Percentiles rank a stretch among this genome's conserved stretches.
These are phyloP conservation scores for Cryphonectria naterciae DNA, from an alignment of 2,329 filamentous ascomycete genomes.

Conservation along the genomic window DNA sequence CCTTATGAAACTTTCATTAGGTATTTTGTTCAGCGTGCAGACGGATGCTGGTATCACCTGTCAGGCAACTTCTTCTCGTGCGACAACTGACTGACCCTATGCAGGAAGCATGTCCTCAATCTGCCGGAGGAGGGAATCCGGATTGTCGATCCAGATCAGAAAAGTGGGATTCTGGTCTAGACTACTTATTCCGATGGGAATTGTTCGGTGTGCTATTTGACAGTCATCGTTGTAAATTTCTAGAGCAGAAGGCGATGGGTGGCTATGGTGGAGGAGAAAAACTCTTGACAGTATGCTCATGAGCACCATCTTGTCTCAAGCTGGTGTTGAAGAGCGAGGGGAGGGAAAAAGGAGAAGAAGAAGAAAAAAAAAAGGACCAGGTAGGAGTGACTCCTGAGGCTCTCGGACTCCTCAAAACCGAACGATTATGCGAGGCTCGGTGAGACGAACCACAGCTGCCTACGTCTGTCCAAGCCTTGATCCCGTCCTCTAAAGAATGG, in stretches of 20 bases:
- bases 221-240: background rate
- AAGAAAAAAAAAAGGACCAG: background rate
- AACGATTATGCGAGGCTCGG: background rate
- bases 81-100: background rate
- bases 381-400: background rate
- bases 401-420: background rate
- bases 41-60: background rate
- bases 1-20: background rate
- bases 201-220: background rate
- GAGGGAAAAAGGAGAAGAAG: background rate
- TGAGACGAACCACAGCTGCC: background rate
- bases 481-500: background rate
- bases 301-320: background rate
- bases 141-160: background rate
- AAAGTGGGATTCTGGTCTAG: background rate
- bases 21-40: background rate
- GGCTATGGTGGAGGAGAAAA: background rate
- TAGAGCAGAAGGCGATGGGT: background rate
- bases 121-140: background rate
- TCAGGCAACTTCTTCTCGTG: background rate
- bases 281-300: background rate
- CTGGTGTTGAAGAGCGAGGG: background rate
- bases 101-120: background rate
- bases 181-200: background rate
- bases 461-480: background rate